These are phyloP conservation scores for Kodamaea derodonti DNA, from an alignment of 1,139 yeast species.

Conservation along the genomic window DNA sequence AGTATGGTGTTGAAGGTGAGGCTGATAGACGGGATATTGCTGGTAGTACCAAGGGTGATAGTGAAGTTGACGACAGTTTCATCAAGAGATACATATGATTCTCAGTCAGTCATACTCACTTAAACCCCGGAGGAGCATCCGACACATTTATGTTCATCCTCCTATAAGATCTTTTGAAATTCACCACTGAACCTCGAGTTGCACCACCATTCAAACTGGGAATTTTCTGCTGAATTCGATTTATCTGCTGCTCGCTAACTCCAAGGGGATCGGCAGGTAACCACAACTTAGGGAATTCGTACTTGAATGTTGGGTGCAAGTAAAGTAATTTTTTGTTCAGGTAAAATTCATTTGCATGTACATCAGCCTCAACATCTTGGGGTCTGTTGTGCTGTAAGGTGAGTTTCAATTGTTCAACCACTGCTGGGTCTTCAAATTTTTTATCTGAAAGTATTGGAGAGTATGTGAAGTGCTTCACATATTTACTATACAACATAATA, in stretches of 20 bases:
- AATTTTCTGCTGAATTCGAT: conserved; percentile 6
- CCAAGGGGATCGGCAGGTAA: conserved; percentile 17
- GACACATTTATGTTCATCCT: conserved; percentile 19
- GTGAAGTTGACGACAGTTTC: no score
- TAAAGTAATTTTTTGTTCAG: conserved; percentile 12
- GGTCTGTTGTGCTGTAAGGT: background rate
- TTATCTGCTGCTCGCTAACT: conserved; percentile 10
- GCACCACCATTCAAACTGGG: conserved; percentile 19
- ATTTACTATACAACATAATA: conserved; percentile 28
- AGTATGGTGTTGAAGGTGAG: conserved; percentile 10
- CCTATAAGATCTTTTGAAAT: conserved; percentile 13
- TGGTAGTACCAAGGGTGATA: background rate
- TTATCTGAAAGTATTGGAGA: conserved; percentile 26
- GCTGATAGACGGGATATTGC: no score
- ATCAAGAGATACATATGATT: no score
- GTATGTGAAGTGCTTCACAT: conserved; percentile 23
- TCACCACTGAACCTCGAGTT: conserved; percentile 27
- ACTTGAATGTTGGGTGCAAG: conserved; percentile 14
- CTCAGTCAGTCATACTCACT: no score
- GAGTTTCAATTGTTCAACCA: background rate
- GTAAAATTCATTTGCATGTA: conserved; percentile 7
- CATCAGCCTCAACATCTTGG: conserved; percentile 1
- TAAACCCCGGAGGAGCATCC: conserved; percentile 38
- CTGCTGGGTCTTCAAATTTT: conserved; percentile 1
- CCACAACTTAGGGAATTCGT: conserved; percentile 14